A percentile compares a stretch with the other conserved stretches of the same genome.
Evolutionary conservation across 306 rosid species (phyloP).

Genomic region (Trichosanthes truncata): DNA sequence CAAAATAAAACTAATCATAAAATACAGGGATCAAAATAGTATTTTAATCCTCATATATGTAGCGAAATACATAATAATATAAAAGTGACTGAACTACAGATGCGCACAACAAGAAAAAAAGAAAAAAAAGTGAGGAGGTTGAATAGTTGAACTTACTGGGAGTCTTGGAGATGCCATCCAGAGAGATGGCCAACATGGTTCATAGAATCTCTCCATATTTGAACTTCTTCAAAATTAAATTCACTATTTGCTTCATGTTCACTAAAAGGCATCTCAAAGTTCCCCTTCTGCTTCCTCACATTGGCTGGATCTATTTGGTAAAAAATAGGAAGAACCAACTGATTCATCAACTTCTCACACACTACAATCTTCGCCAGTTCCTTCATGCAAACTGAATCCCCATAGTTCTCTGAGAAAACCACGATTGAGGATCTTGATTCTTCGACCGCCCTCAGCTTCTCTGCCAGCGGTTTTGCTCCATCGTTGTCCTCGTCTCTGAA

Average conservation of each 20-base stretch:
- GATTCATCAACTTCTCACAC: background rate
- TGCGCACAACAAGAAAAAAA: background rate
- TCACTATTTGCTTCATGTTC: background rate
- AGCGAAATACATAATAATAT: background rate
- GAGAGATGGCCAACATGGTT: background rate
- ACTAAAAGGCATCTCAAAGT: background rate
- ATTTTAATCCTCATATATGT: too few species aligned
- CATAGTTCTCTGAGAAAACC: constrained; percentile 1
- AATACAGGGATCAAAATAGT: too few species aligned
- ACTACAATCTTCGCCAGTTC: background rate
- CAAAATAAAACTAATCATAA: too few species aligned
- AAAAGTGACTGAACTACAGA: background rate
- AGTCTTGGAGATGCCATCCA: background rate
- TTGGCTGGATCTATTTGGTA: constrained; percentile 2
- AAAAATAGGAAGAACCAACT: background rate
- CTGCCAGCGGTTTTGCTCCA: background rate
- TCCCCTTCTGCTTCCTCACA: constrained; percentile 17
- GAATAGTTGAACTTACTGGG: background rate
- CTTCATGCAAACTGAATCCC: background rate
- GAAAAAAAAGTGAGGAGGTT: background rate
- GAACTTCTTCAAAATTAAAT: constrained; percentile 7
- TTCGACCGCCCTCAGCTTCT: background rate
- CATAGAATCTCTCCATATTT: constrained; percentile 29
- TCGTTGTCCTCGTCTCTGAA: background rate
- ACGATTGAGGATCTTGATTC: background rate